Base-by-base conservation (phyloP, 768 basidiomycete species). In the Xerocomellus dryophilus region DNA sequence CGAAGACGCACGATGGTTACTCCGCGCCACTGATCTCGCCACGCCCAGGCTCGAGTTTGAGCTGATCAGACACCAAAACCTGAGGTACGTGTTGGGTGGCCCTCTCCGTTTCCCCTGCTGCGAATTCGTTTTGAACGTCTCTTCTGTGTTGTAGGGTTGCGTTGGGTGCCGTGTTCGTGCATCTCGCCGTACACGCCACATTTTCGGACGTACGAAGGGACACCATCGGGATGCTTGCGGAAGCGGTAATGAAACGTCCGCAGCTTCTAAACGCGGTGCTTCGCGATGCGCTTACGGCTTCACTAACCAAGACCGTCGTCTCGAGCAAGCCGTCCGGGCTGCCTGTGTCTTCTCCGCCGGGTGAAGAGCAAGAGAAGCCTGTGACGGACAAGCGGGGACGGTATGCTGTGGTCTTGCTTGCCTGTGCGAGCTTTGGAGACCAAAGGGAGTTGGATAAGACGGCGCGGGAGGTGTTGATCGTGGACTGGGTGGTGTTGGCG, bases 1-100 rank as follows among this genome's bases (percentile, higher is more conserved):
- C 0, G 78, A 78, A 3, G 92, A 92, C 15, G 84, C 91, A 51
- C 62, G 60, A 12, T 97, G 94, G 95, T 70, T 97, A 2, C 71
- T 92, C 14, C 79, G 85, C 31, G 86, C 88, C 0, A 66, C 78
- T 9, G 76, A 86, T 50, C 80, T 77, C 4, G 71, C 78, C 3
- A 51, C 84, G 8, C 60, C 69, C 5, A 78, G 68, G 64, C 81
- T 82, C 61, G 74, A 74, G 40, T 54, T 61, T 1, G 82, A 88
- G 7, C 65, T 90, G 1, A 34, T 52, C 21, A 83, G 82, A 58
- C 81, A 77, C 52, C 81, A 80, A 47, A 57, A 74, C 3, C 60
- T 85, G n/a, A 74, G 87, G 86, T 56, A 29, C 18, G 43, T 27
- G 5, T 53, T 5, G 18, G 29, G 20, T 21, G 18, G 9, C 14